A percentile compares a stretch with the other conserved stretches of the same genome.
Evolutionary conservation across 768 basidiomycete species (phyloP).

Genomic region (Ramaria rubella): DNA sequence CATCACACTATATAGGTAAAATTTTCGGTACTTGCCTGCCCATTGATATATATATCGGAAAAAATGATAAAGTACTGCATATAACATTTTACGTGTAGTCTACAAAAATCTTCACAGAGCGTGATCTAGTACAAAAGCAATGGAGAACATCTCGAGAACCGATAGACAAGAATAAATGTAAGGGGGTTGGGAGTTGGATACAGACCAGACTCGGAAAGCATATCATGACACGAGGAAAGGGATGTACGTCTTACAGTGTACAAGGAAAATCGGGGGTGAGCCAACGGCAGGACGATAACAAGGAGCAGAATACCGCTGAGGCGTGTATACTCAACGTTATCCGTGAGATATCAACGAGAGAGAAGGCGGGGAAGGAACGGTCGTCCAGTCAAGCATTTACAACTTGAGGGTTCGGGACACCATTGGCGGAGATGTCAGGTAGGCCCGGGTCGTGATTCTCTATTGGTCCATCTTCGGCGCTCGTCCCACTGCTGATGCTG

Average conservation of each 20-base stretch:
- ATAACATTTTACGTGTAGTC: neutral
- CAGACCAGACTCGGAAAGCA: neutral
- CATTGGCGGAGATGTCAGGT: too few species aligned
- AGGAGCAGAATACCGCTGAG: neutral
- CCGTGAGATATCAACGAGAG: neutral
- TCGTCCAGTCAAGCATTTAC: neutral
- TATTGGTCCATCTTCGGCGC: neutral
- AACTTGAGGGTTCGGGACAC: too few species aligned
- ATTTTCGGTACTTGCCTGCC: neutral
- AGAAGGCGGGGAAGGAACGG: too few species aligned
- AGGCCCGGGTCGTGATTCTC: neutral
- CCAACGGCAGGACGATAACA: neutral
- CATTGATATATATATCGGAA: neutral
- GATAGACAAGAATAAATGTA: neutral
- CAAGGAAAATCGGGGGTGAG: neutral
- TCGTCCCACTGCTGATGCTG: slow-evolving; percentile 5
- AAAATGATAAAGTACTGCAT: too few species aligned
- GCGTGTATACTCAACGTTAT: neutral
- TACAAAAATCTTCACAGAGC: neutral
- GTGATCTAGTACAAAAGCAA: neutral
- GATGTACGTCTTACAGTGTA: neutral
- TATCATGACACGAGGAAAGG: neutral
- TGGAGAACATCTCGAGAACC: neutral
- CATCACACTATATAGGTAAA: too few species aligned
- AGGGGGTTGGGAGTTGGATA: neutral